These are phyloP conservation scores for Ustilago tritici DNA, from an alignment of 1,284 basidiomycete species.

Conservation along the genomic window DNA sequence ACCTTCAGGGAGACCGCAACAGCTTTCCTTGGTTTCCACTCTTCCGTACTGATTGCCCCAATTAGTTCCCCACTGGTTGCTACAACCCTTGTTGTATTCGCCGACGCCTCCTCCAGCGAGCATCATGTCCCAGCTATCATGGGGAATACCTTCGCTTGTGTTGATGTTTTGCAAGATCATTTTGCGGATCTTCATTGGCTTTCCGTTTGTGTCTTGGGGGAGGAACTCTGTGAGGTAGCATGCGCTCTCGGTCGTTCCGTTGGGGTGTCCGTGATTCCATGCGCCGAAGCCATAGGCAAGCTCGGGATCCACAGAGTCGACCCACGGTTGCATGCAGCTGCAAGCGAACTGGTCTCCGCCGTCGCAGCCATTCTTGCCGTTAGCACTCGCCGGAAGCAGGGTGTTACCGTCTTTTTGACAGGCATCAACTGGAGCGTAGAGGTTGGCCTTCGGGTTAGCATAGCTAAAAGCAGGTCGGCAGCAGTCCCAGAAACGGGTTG, in stretches of 20 bases:
- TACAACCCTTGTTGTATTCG: slow-evolving; percentile 31
- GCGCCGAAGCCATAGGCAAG: slow-evolving; percentile 41
- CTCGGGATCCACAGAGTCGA: slow-evolving; percentile 25
- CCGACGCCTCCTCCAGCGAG: slow-evolving; percentile 44
- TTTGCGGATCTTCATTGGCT: slow-evolving; percentile 34
- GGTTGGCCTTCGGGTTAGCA: not conserved
- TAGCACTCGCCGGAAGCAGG: slow-evolving; percentile 3
- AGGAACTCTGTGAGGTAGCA: slow-evolving; percentile 35
- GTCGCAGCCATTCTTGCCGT: slow-evolving; percentile 27
- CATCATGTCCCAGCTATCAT: slow-evolving; percentile 37
- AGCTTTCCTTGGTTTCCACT: slow-evolving; percentile 24
- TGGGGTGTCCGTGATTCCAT: slow-evolving; percentile 30
- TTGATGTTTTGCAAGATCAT: slow-evolving; percentile 51
- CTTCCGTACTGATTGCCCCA: slow-evolving; percentile 37
- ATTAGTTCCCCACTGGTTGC: slow-evolving; percentile 27
- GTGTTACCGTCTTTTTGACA: slow-evolving; percentile 41
- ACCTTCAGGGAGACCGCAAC: slow-evolving; percentile 30
- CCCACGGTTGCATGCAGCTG: slow-evolving; percentile 35
- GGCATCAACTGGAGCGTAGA: slow-evolving; percentile 25
- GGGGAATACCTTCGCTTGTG: slow-evolving; percentile 19
- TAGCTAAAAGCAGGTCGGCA: slow-evolving; percentile 25
- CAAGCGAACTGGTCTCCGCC: slow-evolving; percentile 35
- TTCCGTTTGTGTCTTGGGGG: slow-evolving; percentile 27
- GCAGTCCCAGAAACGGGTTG: slow-evolving; percentile 37
- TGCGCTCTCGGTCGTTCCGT: slow-evolving; percentile 31